phyloP scores from a whole-genome alignment of 148 eudicot genomes.

The Cornus florida region DNA sequence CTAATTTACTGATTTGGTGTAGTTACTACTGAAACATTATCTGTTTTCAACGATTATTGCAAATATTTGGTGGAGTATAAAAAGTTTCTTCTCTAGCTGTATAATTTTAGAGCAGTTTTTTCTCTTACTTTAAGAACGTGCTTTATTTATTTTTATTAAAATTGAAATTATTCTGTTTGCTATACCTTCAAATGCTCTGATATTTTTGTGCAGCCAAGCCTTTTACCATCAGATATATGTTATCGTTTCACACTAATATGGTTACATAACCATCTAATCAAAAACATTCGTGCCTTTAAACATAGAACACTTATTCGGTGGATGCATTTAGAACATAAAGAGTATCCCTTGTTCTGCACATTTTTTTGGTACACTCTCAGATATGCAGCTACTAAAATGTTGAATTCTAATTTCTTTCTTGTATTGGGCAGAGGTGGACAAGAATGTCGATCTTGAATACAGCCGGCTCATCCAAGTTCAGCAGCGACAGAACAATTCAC shows the following conservation, averaged over 20 bases:
- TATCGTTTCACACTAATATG: background rate
- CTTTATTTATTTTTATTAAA: no score
- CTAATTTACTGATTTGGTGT: background rate
- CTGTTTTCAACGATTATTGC: background rate
- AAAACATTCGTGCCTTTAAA: background rate
- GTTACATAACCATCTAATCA: background rate
- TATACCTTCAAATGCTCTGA: background rate
- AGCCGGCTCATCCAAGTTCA: slow-evolving; percentile 90
- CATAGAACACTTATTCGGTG: background rate
- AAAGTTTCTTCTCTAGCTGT: no score
- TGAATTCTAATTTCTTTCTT: background rate
- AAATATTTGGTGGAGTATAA: no score
- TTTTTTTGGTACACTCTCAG: no score
- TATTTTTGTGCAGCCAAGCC: background rate
- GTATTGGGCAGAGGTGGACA: slow-evolving; percentile 78
- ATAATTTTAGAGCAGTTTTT: no score
- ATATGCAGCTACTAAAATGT: background rate
- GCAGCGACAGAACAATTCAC: slow-evolving; percentile 93
- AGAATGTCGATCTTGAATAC: slow-evolving; percentile 93
- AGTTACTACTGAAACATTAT: background rate
- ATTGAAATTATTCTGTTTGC: background rate
- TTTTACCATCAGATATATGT: no score
- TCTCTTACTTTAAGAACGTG: no score
- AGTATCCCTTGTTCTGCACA: background rate
- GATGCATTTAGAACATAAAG: background rate